Percentiles rank a stretch among this genome's conserved stretches.
Evolutionary conservation across 139 green algal species (phyloP).

Genomic region (Haematococcus sp.): DNA sequence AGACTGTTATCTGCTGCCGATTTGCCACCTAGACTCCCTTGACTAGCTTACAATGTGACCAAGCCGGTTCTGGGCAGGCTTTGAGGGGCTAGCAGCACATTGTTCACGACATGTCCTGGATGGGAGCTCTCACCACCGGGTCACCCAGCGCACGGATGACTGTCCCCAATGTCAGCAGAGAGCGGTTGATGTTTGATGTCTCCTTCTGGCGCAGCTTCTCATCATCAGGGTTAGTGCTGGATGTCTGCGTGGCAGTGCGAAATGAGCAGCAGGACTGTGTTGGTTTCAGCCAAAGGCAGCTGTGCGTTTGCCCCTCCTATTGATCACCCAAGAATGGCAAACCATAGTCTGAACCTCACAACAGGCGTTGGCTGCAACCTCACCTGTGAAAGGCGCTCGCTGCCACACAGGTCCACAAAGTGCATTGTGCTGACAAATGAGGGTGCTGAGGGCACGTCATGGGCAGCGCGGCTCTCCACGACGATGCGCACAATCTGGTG

Average conservation of each 20-base stretch:
- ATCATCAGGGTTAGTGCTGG: not conserved
- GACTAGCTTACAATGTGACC: slow-evolving; percentile 13
- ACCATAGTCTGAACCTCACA: too few relatives aligned
- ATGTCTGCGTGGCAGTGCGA: too few relatives aligned
- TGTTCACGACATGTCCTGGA: too few relatives aligned
- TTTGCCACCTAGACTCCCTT: too few relatives aligned
- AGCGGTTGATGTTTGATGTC: slow-evolving; percentile 91
- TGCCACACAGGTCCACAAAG: slow-evolving; percentile 91
- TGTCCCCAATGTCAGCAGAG: slow-evolving; percentile 76
- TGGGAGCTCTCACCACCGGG: slow-evolving; percentile 25
- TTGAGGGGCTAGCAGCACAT: too few relatives aligned
- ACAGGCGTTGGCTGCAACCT: too few relatives aligned
- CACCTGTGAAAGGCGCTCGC: slow-evolving; percentile 78
- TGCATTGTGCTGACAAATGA: slow-evolving; percentile 43
- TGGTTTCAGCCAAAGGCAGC: too few relatives aligned
- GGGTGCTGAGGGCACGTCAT: not conserved
- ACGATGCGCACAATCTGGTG: slow-evolving; percentile 79
- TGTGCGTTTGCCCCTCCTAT: too few relatives aligned
- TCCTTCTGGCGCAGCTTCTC: slow-evolving; percentile 42
- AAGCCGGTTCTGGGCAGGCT: slow-evolving; percentile 19
- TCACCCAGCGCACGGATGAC: slow-evolving; percentile 89
- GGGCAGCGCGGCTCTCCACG: slow-evolving; percentile 49
- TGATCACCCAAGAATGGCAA: too few relatives aligned
- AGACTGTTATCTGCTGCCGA: too few relatives aligned
- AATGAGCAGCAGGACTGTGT: too few relatives aligned